Evolutionary conservation across 129 eudicot species (phyloP), one percentile per base, ranked within the genome.

Genomic region (Escallonia rubra): DNA sequence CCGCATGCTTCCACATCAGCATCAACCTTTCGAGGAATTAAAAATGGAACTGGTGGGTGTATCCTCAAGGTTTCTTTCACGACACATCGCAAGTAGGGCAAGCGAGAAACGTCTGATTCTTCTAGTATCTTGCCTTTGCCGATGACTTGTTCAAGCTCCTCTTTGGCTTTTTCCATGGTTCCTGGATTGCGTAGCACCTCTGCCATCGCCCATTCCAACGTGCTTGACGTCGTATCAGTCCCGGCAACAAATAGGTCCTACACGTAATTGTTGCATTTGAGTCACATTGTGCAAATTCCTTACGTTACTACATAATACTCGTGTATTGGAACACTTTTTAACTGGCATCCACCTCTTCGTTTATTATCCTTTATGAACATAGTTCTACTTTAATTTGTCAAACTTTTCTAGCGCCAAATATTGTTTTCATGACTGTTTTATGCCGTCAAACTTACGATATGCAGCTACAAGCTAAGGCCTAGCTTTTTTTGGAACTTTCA

Each of bases 131-230:
- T 72, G 8, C 85, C 90, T 76, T 78, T 83, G 14, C 95, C 87
- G 7, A 87, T 68, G 34, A 81, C 79, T 62, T 64, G 43, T 58
- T 75, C 76, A 10, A 87, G 90, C 79, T 87, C 95, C 4, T 66
- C 66, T 73, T 83, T 75, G 58, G 85, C 85, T 72, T 60, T 83
- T 15, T 57, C 66, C 85, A 81, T 63, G 7, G 57, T 62, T 5
- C 67, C 63, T 63, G 90, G 81, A 12, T 70, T 73, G 13, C 57
- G 63, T 5, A 83, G 73, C 51, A 82, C 9, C 64, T 87, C 90
- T 11, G 87, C 68, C 95, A 83, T 83, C 9, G 87, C 87, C 90
- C 95, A 87, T 34, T 87, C 95, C 64, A 81, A 5, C 45, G 85
- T 66, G 64, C 49, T 87, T 9, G 95, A 81, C 11, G 85, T 81